Conservation (phyloP, 1,139 yeast genomes). For the Trichomonascaceae sp. region DNA sequence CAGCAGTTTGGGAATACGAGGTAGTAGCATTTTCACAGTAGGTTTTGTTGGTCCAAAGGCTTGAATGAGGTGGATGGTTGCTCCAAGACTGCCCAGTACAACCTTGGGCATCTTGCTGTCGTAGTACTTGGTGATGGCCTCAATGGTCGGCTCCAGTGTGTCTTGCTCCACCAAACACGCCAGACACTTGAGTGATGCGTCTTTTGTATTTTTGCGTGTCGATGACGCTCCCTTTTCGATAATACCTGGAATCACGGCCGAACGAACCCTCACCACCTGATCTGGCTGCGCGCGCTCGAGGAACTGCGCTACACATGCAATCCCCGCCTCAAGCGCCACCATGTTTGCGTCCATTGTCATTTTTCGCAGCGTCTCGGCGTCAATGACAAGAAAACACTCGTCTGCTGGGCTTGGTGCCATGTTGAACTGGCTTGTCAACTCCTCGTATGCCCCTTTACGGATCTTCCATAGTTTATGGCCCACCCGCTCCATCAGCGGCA, state of each 20-base stretch:
- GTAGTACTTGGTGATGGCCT: constrained; percentile 45
- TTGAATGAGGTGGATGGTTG: constrained; percentile 37
- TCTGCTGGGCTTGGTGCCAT: constrained; percentile 43
- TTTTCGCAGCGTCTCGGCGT: constrained; percentile 40
- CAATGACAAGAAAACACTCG: constrained; percentile 39
- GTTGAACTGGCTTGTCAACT: constrained; percentile 41
- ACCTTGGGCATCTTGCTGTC: constrained; percentile 63
- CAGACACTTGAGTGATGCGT: constrained; percentile 49
- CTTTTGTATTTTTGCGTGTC: constrained; percentile 62
- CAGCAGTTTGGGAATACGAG: constrained; percentile 53
- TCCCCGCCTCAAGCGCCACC: constrained; percentile 82
- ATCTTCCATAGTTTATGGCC: constrained; percentile 84
- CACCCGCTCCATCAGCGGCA: constrained; percentile 56
- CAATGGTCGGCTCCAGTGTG: constrained; percentile 52
- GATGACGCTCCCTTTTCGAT: constrained; percentile 76
- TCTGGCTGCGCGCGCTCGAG: constrained; percentile 46
- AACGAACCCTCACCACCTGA: constrained; percentile 26
- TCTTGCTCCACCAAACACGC: constrained; percentile 53
- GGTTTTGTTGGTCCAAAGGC: constrained; percentile 61
- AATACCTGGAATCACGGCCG: constrained; percentile 41
- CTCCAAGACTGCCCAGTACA: constrained; percentile 53
- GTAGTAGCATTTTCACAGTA: constrained; percentile 27
- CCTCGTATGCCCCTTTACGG: constrained; percentile 68
- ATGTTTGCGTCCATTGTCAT: constrained; percentile 71
- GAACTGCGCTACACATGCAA: constrained; percentile 42